Percentiles rank a stretch among this genome's conserved stretches.
These are phyloP conservation scores for Fusarium mundagurra DNA, from an alignment of 2,329 filamentous ascomycete genomes.

Conservation along the genomic window DNA sequence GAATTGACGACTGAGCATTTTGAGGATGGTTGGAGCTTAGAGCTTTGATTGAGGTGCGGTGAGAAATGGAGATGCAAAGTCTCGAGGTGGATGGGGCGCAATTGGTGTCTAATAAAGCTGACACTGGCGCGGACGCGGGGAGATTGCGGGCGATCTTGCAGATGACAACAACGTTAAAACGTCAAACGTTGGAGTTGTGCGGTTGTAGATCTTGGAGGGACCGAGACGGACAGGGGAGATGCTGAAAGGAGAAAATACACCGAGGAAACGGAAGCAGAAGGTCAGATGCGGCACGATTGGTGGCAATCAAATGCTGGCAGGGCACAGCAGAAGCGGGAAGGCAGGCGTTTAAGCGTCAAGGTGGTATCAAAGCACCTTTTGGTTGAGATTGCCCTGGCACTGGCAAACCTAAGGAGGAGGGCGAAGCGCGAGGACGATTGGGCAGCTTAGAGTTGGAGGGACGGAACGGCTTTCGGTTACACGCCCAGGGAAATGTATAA, in stretches of 20 bases:
- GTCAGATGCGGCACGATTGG: constrained; percentile 39
- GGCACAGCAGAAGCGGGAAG: constrained; percentile 41
- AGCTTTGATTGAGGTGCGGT: constrained; percentile 2
- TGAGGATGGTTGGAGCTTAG: constrained; percentile 37
- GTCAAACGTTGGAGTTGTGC: constrained; percentile 27
- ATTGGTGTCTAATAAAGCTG: constrained; percentile 29
- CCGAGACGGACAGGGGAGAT: constrained; percentile 29
- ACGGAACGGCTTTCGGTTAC: constrained; percentile 44
- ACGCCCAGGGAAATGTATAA: constrained; percentile 31
- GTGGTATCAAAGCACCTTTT: constrained; percentile 28
- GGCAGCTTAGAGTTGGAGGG: constrained; percentile 41
- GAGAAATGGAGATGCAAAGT: constrained; percentile 24
- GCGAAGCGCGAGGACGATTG: constrained; percentile 33
- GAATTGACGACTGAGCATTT: constrained; percentile 63
- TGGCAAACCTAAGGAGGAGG: constrained; percentile 23
- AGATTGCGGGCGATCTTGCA: constrained; percentile 25
- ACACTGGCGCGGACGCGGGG: constrained; percentile 29
- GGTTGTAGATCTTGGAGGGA: constrained; percentile 21
- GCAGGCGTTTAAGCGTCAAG: constrained; percentile 32
- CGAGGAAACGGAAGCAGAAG: constrained; percentile 37
- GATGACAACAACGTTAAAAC: constrained; percentile 28
- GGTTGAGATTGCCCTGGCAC: constrained; percentile 38
- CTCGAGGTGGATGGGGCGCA: constrained; percentile 12
- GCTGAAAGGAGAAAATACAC: constrained; percentile 32
- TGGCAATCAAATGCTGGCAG: constrained; percentile 33